phyloP scores from a whole-genome alignment of 305 asterid genomes.

The Fraxinus dipetala region DNA sequence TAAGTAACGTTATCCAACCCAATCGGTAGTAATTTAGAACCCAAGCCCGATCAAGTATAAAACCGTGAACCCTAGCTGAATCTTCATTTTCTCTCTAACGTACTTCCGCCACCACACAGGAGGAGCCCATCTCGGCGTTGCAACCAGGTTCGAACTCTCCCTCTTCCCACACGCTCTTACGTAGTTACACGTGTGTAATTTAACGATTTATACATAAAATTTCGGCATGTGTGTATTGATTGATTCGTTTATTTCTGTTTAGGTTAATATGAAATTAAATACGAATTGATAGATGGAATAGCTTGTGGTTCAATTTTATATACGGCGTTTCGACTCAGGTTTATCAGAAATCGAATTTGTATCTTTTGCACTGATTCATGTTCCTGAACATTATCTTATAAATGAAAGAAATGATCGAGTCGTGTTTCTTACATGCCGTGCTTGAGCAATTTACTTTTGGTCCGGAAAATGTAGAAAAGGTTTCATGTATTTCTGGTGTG shows the following conservation, averaged over 20 bases:
- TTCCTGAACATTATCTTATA: background rate
- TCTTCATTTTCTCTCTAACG: background rate
- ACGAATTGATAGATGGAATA: background rate
- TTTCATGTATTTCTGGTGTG: background rate
- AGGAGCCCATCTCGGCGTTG: background rate
- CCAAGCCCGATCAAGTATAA: background rate
- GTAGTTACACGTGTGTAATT: background rate
- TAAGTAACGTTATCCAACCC: background rate
- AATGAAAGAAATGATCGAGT: background rate
- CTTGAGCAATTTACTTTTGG: background rate
- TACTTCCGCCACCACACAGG: background rate
- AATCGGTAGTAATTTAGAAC: background rate
- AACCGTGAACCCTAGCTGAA: background rate
- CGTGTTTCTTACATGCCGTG: background rate
- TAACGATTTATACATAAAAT: background rate
- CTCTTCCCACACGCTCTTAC: background rate
- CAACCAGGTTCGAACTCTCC: background rate
- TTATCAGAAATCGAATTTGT: background rate
- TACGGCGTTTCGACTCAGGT: background rate
- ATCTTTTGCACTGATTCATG: background rate
- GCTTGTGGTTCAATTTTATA: background rate
- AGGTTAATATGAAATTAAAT: background rate
- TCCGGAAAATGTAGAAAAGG: background rate
- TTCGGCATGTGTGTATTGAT: background rate
- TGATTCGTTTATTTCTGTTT: background rate